Evolutionary conservation across 495 filamentous ascomycete genomes (phyloP), one percentile per base, ranked within the genome.

Genomic region (Polyplosphaeria fusca): DNA sequence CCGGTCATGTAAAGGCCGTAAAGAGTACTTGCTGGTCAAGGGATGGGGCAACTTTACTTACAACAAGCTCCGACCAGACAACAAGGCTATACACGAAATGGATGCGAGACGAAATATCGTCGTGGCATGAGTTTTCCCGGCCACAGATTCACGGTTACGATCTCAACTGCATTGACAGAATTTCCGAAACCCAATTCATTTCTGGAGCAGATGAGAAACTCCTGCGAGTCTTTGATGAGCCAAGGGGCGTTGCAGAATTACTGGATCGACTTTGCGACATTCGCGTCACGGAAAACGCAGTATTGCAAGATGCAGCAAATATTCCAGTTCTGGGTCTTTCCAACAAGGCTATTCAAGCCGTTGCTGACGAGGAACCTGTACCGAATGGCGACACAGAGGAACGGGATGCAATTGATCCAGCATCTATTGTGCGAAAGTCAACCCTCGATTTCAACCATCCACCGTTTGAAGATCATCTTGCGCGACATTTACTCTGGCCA

Each of bases 91-190:
- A 88, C 70, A 87, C 90, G n/a, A 71, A 85, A 70, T 98, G 93
- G 93, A 75, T 80, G 42, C 74, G 77, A 9, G 75, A 72, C 4
- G 70, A 65, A 3, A 54, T 60, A 38, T 60, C 64, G 47, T 84
- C 87, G 26, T 98, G 94, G 94, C 93, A 97, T 71, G 93, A 98
- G 73, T 87, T 97, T 73, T 84, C 92, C 5, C 80, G 93, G 41
- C 94, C 93, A 16, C 93, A 99, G 66, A 97, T 97, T 52, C 93
- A 99, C 74, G 93, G 93, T 30, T 99, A 99, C 67, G 93, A 96
- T 68, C 77, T 99, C 57, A 99, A 97, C 74, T 96, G 92, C 68
- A 82, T 96, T 60, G 86, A 87, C 65, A 80, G 85, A 3, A 68
- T 96, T 22, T 81, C 82, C 3, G 68, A 76, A 23, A 74, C 81